Conservation (phyloP, 495 filamentous ascomycete species). For the Clavariopsis aquatica region DNA sequence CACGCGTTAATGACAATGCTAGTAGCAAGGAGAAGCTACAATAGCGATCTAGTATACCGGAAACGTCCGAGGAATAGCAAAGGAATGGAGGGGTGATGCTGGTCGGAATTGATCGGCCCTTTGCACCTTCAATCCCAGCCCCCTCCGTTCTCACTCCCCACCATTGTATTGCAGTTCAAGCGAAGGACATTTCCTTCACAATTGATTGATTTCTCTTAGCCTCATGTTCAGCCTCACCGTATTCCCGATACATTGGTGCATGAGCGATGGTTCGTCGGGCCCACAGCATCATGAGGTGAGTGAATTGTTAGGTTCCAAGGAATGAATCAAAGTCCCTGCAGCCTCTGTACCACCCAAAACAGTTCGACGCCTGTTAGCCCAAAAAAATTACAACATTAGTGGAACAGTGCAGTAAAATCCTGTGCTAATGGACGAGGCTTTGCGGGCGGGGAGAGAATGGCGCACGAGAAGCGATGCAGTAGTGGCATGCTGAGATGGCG, state of each 20-base stretch:
- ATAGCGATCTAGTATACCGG: not conserved
- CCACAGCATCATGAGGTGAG: not conserved
- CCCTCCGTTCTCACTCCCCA: conserved; percentile 7
- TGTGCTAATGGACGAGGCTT: not conserved
- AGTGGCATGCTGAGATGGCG: not conserved
- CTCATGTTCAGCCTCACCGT: not conserved
- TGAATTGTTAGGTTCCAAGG: not conserved
- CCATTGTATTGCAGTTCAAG: not conserved
- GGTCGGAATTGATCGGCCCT: conserved; percentile 11
- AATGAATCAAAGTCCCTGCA: not conserved
- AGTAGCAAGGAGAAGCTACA: not conserved
- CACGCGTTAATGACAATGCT: conserved; percentile 9
- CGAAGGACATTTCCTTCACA: not conserved
- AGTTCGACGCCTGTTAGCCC: not conserved
- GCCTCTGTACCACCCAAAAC: not conserved
- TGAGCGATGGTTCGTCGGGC: not conserved
- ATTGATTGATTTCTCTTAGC: conserved; percentile 13
- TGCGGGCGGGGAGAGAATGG: not conserved
- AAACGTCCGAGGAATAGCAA: conserved; percentile 2
- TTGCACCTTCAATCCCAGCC: conserved; percentile 1
- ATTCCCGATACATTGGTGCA: not conserved
- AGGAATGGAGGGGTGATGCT: conserved; percentile 19
- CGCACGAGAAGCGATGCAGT: not conserved
- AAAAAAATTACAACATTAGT: not conserved
- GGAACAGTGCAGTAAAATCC: not conserved